These are phyloP conservation scores for Wickerhamomyces canadensis DNA, from an alignment of 805 yeast species.

Conservation along the genomic window DNA sequence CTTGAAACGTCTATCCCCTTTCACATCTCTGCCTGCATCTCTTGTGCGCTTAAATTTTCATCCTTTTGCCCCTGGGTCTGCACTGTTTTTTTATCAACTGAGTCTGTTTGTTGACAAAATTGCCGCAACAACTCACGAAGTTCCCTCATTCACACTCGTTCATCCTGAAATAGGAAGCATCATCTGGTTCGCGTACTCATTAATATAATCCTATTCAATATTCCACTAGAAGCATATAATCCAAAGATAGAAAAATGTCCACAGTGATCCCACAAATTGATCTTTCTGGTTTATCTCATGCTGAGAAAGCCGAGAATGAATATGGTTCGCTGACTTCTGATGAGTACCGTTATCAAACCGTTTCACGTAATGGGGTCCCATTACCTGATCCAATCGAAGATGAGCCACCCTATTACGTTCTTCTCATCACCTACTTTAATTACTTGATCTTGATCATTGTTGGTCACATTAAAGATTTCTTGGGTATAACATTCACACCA, in stretches of 20 bases:
- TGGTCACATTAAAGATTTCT: conserved; percentile 88
- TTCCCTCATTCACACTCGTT: no score
- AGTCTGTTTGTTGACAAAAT: no score
- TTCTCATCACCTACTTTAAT: conserved; percentile 77
- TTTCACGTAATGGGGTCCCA: conserved; percentile 49
- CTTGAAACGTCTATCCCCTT: no score
- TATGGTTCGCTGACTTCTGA: conserved; percentile 64
- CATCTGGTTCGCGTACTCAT: no score
- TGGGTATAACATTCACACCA: conserved; percentile 71
- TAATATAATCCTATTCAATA: no score
- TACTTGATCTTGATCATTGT: conserved; percentile 79
- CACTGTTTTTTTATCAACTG: no score
- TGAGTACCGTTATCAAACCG: conserved; percentile 59
- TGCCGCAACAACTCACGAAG: no score
- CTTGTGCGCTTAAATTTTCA: no score
- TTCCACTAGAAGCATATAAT: no score
- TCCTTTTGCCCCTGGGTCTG: no score
- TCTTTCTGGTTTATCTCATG: conserved; percentile 29
- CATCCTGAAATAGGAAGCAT: no score
- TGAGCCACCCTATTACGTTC: conserved; percentile 80
- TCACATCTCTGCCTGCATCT: no score
- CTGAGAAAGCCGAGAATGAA: conserved; percentile 51
- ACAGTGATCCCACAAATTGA: conserved; percentile 29
- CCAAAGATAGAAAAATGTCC: conserved; percentile 1
- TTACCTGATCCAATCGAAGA: conserved; percentile 60